These are phyloP conservation scores for Mixia osmundae DNA, from an alignment of 1,284 basidiomycete genomes.

Conservation along the genomic window DNA sequence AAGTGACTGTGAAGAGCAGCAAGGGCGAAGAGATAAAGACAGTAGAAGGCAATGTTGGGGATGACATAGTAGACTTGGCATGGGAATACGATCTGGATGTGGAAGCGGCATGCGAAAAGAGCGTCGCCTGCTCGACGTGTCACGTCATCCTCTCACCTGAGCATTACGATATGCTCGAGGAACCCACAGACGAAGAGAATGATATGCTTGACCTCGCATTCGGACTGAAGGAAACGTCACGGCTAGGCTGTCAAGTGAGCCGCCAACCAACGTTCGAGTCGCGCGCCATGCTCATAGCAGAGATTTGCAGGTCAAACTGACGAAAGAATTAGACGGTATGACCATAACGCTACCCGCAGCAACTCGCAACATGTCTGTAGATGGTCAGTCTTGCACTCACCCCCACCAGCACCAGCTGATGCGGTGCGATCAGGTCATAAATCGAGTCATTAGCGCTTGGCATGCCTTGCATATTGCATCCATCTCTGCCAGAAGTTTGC, in stretches of 20 bases:
- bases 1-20: constrained; percentile 54
- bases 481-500: too few relatives aligned
- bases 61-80: constrained; percentile 71
- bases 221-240: constrained; percentile 71
- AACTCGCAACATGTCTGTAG: constrained; percentile 95
- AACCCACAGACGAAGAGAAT: constrained; percentile 86
- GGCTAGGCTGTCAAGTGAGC: constrained; percentile 53
- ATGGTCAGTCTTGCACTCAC: too few relatives aligned
- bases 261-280: too few relatives aligned
- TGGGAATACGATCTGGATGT: constrained; percentile 93
- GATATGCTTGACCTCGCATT: constrained; percentile 59
- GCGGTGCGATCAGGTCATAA: too few relatives aligned
- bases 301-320: too few relatives aligned
- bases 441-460: too few relatives aligned
- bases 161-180: constrained; percentile 60
- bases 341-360: constrained; percentile 67
- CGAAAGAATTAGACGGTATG: constrained; percentile 62
- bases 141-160: constrained; percentile 72
- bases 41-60: constrained; percentile 78
- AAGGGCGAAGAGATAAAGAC: constrained; percentile 64
- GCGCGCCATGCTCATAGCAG: too few relatives aligned
- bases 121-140: constrained; percentile 91
- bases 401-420: too few relatives aligned
- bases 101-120: constrained; percentile 95
- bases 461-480: too few relatives aligned